A percentile compares a stretch with the other conserved stretches of the same genome.
phyloP scores from a whole-genome alignment of 805 yeast species.

The Monosporozyma aerobia region DNA sequence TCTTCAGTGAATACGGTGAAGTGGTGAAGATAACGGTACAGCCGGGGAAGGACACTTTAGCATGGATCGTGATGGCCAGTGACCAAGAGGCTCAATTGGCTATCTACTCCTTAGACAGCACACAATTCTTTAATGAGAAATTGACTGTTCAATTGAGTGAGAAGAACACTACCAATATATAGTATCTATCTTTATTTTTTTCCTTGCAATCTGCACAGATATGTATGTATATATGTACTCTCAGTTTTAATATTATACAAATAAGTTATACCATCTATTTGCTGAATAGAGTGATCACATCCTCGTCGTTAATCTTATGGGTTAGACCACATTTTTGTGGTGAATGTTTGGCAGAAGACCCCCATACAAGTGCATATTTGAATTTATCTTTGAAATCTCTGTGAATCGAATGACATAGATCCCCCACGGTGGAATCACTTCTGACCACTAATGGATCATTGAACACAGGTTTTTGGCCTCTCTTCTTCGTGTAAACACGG shows the following conservation, averaged over 20 bases:
- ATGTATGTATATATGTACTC: too few species aligned
- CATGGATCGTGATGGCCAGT: conserved; percentile 47
- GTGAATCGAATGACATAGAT: conserved; percentile 86
- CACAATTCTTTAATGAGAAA: conserved; percentile 44
- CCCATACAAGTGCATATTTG: conserved; percentile 95
- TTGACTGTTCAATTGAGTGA: conserved; percentile 38
- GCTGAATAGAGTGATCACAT: conserved; percentile 84
- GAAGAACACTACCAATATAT: neutral
- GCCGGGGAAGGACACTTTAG: conserved; percentile 44
- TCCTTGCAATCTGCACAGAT: too few species aligned
- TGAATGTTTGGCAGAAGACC: conserved; percentile 85
- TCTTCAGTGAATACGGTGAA: conserved; percentile 59
- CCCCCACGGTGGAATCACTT: conserved; percentile 65
- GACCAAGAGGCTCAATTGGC: conserved; percentile 45
- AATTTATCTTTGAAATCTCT: conserved; percentile 86
- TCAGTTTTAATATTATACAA: neutral
- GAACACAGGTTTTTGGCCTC: conserved; percentile 76
- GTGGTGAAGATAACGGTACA: conserved; percentile 43
- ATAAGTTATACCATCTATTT: conserved; percentile 36
- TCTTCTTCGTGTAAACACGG: conserved; percentile 78
- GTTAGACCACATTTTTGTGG: conserved; percentile 93
- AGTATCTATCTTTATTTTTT: neutral
- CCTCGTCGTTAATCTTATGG: conserved; percentile 84
- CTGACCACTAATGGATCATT: conserved; percentile 88
- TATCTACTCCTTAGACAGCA: conserved; percentile 37